Evolutionary conservation across 805 yeast genomes (phyloP).

Genomic region (Metschnikowia orientalis): DNA sequence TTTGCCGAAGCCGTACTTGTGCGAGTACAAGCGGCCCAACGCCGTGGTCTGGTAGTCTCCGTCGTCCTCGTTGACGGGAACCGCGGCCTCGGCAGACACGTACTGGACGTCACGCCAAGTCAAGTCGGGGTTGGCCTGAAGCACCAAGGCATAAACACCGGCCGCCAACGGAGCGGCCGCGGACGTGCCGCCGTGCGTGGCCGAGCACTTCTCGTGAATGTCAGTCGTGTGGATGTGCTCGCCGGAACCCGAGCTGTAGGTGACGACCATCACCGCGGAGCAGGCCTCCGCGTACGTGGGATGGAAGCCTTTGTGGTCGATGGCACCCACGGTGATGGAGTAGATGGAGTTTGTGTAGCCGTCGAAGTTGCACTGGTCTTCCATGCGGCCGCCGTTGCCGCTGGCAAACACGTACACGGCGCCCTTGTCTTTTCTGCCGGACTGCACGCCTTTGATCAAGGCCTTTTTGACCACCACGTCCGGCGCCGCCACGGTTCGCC

Average conservation of each 20-base stretch:
- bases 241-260: constrained; percentile 87
- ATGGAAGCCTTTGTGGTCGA: constrained; percentile 80
- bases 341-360: constrained; percentile 96
- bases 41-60: constrained; percentile 73
- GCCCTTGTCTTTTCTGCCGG: constrained; percentile 80
- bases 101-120: constrained; percentile 97
- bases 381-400: constrained; percentile 83
- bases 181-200: constrained; percentile 89
- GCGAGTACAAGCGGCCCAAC: constrained; percentile 67
- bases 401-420: constrained; percentile 91
- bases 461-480: constrained; percentile 74
- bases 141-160: constrained; percentile 81
- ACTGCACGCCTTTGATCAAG: constrained; percentile 73
- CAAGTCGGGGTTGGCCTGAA: constrained; percentile 78
- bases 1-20: constrained; percentile 88
- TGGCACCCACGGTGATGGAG: constrained; percentile 91
- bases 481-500: constrained; percentile 81
- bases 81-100: constrained; percentile 66
- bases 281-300: constrained; percentile 92
- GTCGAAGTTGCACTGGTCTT: constrained; percentile 93
- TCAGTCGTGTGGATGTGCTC: constrained; percentile 90
- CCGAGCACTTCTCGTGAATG: constrained; percentile 62
- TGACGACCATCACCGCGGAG: constrained; percentile 89
- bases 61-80: constrained; percentile 62
- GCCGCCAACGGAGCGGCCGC: constrained; percentile 99